Evolutionary conservation across 306 rosid genomes (phyloP).

Genomic region (Neltuma alba): DNA sequence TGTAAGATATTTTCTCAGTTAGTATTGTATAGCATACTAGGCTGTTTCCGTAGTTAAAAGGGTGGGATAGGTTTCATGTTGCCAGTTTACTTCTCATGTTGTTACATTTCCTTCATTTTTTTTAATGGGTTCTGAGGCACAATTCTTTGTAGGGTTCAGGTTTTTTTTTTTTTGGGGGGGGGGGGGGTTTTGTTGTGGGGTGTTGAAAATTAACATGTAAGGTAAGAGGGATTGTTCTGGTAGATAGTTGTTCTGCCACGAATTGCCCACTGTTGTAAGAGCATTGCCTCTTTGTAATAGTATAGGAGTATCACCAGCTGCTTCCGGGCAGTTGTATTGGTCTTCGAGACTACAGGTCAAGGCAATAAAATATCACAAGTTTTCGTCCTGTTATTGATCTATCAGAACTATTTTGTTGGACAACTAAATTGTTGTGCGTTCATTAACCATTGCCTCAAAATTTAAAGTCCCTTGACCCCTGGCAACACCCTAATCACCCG

Average conservation of each 20-base stretch:
- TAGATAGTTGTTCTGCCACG: conserved; percentile 41
- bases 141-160: conserved; percentile 45
- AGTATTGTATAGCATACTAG: conserved; percentile 53
- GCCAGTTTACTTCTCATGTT: conserved; percentile 32
- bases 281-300: conserved; percentile 16
- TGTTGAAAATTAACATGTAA: conserved; percentile 39
- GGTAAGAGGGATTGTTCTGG: conserved; percentile 40
- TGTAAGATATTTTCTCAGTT: conserved; percentile 42
- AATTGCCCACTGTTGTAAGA: conserved; percentile 21
- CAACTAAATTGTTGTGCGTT: background rate
- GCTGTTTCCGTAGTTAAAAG: conserved; percentile 44
- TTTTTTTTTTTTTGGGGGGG: background rate
- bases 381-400: background rate
- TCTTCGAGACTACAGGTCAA: background rate
- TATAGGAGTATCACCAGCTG: conserved; percentile 1
- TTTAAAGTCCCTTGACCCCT: background rate
- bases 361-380: conserved; percentile 5
- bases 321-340: background rate
- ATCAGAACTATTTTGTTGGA: background rate
- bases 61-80: conserved; percentile 50
- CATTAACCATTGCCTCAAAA: background rate
- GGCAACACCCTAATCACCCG: background rate
- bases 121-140: conserved; percentile 44
- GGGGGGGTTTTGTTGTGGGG: too few species aligned
- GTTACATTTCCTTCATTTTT: conserved; percentile 22